A percentile compares a stretch with the other conserved stretches of the same genome.
These are phyloP conservation scores for Tylopilus orsonianus DNA, from an alignment of 1,284 basidiomycete genomes.

Conservation along the genomic window DNA sequence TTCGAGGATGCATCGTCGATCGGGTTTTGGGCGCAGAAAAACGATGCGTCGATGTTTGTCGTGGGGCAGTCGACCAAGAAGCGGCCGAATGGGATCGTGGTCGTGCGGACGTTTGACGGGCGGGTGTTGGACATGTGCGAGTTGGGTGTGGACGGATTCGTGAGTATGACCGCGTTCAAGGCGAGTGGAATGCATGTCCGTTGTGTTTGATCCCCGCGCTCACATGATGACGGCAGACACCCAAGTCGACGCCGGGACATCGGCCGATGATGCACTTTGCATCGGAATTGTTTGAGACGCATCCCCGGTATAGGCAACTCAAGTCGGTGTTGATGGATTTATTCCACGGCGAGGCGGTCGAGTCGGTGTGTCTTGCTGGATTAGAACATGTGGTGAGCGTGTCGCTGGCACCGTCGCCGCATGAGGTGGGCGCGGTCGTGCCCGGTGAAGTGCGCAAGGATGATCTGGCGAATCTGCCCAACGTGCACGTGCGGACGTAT, in stretches of 20 bases:
- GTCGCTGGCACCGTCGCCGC: conserved; percentile 67
- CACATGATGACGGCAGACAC: conserved; percentile 51
- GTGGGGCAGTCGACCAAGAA: conserved; percentile 96
- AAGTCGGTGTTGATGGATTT: conserved; percentile 92
- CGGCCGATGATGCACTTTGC: conserved; percentile 95
- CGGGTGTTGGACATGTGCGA: conserved; percentile 94
- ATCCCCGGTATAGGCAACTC: conserved; percentile 88
- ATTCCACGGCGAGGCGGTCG: conserved; percentile 85
- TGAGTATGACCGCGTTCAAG: conserved; percentile 82
- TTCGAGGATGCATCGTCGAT: conserved; percentile 87
- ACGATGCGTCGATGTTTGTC: conserved; percentile 91
- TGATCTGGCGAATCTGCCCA: conserved; percentile 58
- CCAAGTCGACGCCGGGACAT: conserved; percentile 89
- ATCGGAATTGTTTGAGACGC: conserved; percentile 89
- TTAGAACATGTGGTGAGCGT: conserved; percentile 93
- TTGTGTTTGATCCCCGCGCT: neutral
- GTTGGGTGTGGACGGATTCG: conserved; percentile 81
- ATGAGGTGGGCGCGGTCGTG: conserved; percentile 46
- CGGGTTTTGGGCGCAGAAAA: conserved; percentile 93
- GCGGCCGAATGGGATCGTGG: conserved; percentile 84
- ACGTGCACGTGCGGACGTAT: conserved; percentile 89
- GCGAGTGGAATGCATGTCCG: conserved; percentile 40
- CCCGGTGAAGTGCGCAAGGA: conserved; percentile 31
- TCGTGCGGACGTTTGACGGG: conserved; percentile 87
- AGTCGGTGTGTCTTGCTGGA: conserved; percentile 81